Percentiles rank a stretch among this genome's conserved stretches.
Conservation (phyloP, 768 basidiomycete species). For the Trametes meyenii region DNA sequence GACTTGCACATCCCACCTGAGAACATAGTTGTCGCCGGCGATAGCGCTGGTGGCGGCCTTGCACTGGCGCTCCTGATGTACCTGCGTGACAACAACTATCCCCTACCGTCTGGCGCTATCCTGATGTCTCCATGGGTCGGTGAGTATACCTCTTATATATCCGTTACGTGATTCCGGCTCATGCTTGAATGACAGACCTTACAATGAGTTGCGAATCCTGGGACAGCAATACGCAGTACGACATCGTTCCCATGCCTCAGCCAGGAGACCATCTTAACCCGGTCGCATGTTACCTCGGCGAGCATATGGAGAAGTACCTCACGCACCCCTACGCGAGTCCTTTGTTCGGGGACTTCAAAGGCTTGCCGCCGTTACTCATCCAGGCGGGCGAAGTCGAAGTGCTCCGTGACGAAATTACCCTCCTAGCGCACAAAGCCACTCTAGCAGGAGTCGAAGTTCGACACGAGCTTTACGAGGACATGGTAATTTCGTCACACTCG, state of each 20-base stretch:
- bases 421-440: constrained; percentile 92
- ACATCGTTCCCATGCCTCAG: constrained; percentile 75
- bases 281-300: constrained; percentile 91
- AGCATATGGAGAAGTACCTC: constrained; percentile 74
- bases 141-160: constrained; percentile 40
- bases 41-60: constrained; percentile 93
- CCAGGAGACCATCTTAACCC: constrained; percentile 88
- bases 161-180: not conserved
- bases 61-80: constrained; percentile 89
- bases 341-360: constrained; percentile 86
- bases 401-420: constrained; percentile 88
- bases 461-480: constrained; percentile 91
- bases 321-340: constrained; percentile 98
- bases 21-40: constrained; percentile 87
- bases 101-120: constrained; percentile 82
- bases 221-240: constrained; percentile 87
- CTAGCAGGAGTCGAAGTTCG: constrained; percentile 82
- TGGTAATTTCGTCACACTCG: constrained; percentile 51
- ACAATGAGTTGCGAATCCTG: constrained; percentile 99
- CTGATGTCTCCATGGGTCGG: constrained; percentile 97
- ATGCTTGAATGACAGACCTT: constrained; percentile 55
- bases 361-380: constrained; percentile 87
- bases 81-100: constrained; percentile 87
- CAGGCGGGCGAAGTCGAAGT: constrained; percentile 95
- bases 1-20: constrained; percentile 90